phyloP scores from a whole-genome alignment of 352 stramenopile species.

The Thalassiosira oceanica region DNA sequence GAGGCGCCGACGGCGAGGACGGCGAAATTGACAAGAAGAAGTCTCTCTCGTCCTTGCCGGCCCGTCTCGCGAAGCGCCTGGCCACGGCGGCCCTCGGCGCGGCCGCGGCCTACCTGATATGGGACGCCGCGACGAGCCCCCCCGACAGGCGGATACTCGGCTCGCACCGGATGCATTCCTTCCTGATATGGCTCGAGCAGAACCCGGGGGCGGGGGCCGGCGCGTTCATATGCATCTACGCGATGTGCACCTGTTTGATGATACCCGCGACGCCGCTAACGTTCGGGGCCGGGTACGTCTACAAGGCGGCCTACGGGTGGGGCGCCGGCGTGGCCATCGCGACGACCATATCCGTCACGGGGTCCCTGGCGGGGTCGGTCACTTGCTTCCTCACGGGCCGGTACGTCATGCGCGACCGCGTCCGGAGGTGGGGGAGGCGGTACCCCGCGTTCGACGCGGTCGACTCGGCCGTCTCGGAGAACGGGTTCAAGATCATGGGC shows the following conservation, averaged over 20 bases:
- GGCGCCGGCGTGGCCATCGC: constrained; percentile 49
- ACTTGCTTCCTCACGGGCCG: constrained; percentile 70
- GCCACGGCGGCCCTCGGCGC: too few relatives aligned
- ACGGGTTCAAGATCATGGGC: constrained; percentile 77
- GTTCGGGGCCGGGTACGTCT: constrained; percentile 73
- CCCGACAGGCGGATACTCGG: constrained; percentile 16
- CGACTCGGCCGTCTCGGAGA: constrained; percentile 50
- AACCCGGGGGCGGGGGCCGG: constrained; percentile 26
- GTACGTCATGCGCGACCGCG: constrained; percentile 68
- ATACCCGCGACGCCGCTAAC: constrained; percentile 46
- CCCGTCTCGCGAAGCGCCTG: too few relatives aligned
- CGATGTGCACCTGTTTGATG: constrained; percentile 16
- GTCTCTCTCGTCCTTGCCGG: too few relatives aligned
- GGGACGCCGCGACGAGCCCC: constrained; percentile 13
- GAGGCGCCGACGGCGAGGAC: too few relatives aligned
- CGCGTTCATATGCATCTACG: constrained; percentile 41
- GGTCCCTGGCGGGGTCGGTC: constrained; percentile 56
- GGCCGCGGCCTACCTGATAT: too few relatives aligned
- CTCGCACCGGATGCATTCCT: constrained; percentile 17
- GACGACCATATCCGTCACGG: constrained; percentile 52
- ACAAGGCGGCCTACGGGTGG: constrained; percentile 75
- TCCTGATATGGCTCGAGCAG: constrained; percentile 44
- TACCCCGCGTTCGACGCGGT: constrained; percentile 37
- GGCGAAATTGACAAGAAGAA: too few relatives aligned
- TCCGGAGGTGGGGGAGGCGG: constrained; percentile 59